A percentile compares a stretch with the other conserved stretches of the same genome.
These are phyloP conservation scores for Paulinella micropora DNA, from an alignment of 78 protist species.

Conservation along the genomic window DNA sequence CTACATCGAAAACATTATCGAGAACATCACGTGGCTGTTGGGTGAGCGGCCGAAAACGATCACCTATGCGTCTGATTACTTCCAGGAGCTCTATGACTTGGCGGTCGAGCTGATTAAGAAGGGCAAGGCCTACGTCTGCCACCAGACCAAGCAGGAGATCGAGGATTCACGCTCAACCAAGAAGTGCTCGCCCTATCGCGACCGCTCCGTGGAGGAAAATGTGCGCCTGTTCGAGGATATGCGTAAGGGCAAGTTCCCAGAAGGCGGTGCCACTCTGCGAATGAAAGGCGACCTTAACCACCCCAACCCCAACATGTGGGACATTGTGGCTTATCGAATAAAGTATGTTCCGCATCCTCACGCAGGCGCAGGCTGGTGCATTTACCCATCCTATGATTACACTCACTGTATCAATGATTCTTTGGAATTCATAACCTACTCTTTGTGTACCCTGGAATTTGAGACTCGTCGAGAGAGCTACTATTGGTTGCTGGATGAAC, in stretches of 20 bases:
- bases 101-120: conserved; percentile 66
- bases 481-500: conserved; percentile 80
- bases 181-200: conserved; percentile 62
- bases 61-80: conserved; percentile 82
- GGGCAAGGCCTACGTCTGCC: conserved; percentile 78
- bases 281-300: conserved; percentile 54
- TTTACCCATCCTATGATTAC: conserved; percentile 95
- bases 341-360: conserved; percentile 35
- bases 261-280: conserved; percentile 76
- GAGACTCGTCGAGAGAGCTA: conserved; percentile 52
- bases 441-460: conserved; percentile 96
- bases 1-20: background rate
- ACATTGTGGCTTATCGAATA: conserved; percentile 77
- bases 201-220: conserved; percentile 77
- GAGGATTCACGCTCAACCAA: background rate
- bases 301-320: conserved; percentile 60
- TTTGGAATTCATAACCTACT: conserved; percentile 91
- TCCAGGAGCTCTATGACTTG: conserved; percentile 68
- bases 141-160: conserved; percentile 59
- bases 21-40: conserved; percentile 70
- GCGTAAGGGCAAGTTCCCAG: conserved; percentile 68
- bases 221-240: conserved; percentile 69
- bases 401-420: conserved; percentile 93
- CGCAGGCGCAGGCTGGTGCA: conserved; percentile 56
- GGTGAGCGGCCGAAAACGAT: conserved; percentile 65